Percentiles rank a stretch among this genome's conserved stretches.
Evolutionary conservation across 2,329 filamentous ascomycete species (phyloP).

Genomic region (Davidsoniella virescens): DNA sequence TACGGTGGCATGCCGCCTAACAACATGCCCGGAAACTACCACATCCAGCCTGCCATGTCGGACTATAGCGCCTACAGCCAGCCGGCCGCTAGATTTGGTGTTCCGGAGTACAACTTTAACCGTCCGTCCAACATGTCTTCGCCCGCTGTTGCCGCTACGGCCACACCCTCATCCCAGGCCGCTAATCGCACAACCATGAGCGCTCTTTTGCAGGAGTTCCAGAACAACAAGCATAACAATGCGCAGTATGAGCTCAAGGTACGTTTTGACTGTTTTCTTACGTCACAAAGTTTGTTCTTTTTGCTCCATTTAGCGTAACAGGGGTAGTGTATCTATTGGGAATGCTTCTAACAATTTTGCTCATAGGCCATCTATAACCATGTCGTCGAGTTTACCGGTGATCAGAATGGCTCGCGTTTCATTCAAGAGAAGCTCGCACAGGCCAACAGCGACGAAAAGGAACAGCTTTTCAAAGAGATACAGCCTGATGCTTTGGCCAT

Average conservation of each 20-base stretch:
- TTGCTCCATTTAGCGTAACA: too few relatives aligned
- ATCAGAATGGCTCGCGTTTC: constrained; percentile 89
- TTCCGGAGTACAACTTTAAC: not conserved
- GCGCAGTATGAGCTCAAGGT: constrained; percentile 65
- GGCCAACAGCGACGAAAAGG: constrained; percentile 92
- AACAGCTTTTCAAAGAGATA: constrained; percentile 77
- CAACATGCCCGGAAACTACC: not conserved
- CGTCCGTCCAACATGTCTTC: not conserved
- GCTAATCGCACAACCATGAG: constrained; percentile 33
- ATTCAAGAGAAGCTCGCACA: constrained; percentile 85
- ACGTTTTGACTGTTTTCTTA: constrained; percentile 12
- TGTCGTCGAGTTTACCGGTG: constrained; percentile 86
- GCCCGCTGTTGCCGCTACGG: too few relatives aligned
- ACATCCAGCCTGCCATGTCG: not conserved
- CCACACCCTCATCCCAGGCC: not conserved
- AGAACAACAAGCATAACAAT: constrained; percentile 54
- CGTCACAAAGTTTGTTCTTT: too few relatives aligned
- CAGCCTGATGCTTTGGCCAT: constrained; percentile 68
- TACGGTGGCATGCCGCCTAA: not conserved
- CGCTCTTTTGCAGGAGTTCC: constrained; percentile 63
- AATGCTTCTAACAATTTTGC: too few relatives aligned
- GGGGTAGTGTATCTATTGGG: too few relatives aligned
- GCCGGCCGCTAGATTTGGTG: not conserved
- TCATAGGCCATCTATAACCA: constrained; percentile 62
- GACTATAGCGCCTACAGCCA: not conserved